Evolutionary conservation across 805 yeast genomes (phyloP), one percentile per base, ranked within the genome.

Genomic region (Schwanniomyces vanrijiae): DNA sequence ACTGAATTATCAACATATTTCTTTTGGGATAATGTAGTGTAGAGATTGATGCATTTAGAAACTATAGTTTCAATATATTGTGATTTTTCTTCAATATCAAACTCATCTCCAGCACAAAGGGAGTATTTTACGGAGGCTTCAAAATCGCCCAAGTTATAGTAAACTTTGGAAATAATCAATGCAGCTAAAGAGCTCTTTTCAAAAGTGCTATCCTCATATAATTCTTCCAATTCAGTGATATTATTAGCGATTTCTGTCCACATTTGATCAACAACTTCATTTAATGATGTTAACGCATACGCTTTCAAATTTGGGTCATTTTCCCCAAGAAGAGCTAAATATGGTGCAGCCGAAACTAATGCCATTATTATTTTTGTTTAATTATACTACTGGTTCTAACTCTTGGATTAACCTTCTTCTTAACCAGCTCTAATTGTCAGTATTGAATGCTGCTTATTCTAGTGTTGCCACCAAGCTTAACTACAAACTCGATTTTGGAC

Each of bases 211-310:
- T 92, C 96, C 69, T 94, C 98, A 60, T 85, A 90, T 45, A 94
- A 74, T 53, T 90, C 96, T 71, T 94, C 99, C 59, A 94, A 87
- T 46, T 88, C 90, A 24, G 88, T 75, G 51, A 94, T 81, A 60
- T 80, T 84, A 69, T 94, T 94, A 48, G 99, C 96, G 48, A 94
- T 88, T 73, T 94, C 98, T 2, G 99, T 90, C 99, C 99, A 94
- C 49, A 90, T 77, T 66, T 89, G 91, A 70, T 90, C 96, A 43
- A 90, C 97, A 43, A 87, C 80, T 22, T 73, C 78, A 63, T 90
- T 88, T 55, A 94, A 80, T 16, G 96, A 84, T 47, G 84, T 74
- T 61, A 94, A 78, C 16, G 98, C 99, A 63, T 89, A 88, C 29
- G 85, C 76, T 66, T 90, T 91, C 55, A 94, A 80, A 44, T 78